Percentiles rank a stretch among this genome's conserved stretches.
Conservation (phyloP, 2,329 filamentous ascomycete genomes). For the Apiospora arundinis region DNA sequence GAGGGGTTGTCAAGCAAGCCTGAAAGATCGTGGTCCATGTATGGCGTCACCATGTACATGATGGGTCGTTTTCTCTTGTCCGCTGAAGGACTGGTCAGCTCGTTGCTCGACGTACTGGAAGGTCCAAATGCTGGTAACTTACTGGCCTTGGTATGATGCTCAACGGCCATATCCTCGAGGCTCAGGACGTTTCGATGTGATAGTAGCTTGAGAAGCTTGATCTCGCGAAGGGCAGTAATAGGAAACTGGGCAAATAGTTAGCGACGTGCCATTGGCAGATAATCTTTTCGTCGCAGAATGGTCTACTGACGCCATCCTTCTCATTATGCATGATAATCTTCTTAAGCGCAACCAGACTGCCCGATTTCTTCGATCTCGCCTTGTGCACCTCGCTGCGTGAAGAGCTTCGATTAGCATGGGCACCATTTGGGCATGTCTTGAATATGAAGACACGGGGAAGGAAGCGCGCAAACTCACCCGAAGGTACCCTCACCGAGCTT, state of each 20-base stretch:
- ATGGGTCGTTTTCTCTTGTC: slow-evolving; percentile 83
- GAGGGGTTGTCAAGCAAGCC: slow-evolving; percentile 94
- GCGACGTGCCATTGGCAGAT: slow-evolving; percentile 23
- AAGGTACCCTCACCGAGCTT: slow-evolving; percentile 97
- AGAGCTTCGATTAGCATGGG: not conserved
- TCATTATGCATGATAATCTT: slow-evolving; percentile 99
- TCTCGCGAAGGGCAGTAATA: slow-evolving; percentile 96
- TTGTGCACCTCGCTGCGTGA: slow-evolving; percentile 81
- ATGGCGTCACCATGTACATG: slow-evolving; percentile 98
- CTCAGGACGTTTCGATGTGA: slow-evolving; percentile 87
- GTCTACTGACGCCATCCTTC: slow-evolving; percentile 80
- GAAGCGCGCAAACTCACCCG: slow-evolving; percentile 61
- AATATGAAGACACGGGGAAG: not conserved
- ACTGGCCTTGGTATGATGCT: slow-evolving; percentile 58
- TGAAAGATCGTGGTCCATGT: slow-evolving; percentile 99
- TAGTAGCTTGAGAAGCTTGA: slow-evolving; percentile 96
- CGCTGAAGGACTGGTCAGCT: slow-evolving; percentile 48
- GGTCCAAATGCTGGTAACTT: slow-evolving; percentile 23
- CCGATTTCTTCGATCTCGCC: slow-evolving; percentile 77
- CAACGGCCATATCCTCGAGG: slow-evolving; percentile 95
- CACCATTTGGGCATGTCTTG: not conserved
- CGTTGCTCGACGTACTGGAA: slow-evolving; percentile 17
- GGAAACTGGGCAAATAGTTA: slow-evolving; percentile 68
- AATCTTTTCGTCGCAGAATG: not conserved
- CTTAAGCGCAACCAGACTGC: slow-evolving; percentile 84